A percentile compares a stretch with the other conserved stretches of the same genome.
phyloP scores from a whole-genome alignment of 2,329 filamentous ascomycete genomes.

The Calycina marina region DNA sequence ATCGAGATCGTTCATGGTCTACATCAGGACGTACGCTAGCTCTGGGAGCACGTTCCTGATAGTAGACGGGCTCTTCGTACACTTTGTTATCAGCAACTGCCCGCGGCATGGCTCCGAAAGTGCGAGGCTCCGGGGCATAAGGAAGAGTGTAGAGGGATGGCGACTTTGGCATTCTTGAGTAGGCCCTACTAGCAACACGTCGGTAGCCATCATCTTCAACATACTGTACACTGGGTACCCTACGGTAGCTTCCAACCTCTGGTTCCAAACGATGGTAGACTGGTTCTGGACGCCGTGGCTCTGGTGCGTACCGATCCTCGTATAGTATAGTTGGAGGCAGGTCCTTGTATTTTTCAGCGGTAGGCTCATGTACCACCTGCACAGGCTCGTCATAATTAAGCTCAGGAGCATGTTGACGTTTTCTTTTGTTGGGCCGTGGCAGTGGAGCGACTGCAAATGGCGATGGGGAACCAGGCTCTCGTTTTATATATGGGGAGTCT shows the following conservation, averaged over 20 bases:
- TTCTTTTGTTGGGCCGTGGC: conserved; percentile 40
- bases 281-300: conserved; percentile 13
- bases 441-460: conserved; percentile 39
- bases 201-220: neutral
- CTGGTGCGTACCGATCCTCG: conserved; percentile 14
- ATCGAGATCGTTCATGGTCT: conserved; percentile 34
- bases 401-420: conserved; percentile 31
- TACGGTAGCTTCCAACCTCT: conserved; percentile 16
- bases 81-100: conserved; percentile 15
- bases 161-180: conserved; percentile 15
- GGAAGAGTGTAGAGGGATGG: conserved; percentile 16
- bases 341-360: conserved; percentile 11
- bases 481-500: conserved; percentile 42
- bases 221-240: conserved; percentile 3
- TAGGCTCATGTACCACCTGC: conserved; percentile 8
- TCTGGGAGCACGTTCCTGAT: conserved; percentile 30
- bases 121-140: conserved; percentile 14
- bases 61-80: conserved; percentile 25
- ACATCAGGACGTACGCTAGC: conserved; percentile 34
- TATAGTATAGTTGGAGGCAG: conserved; percentile 6
- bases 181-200: conserved; percentile 8
- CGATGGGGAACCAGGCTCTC: conserved; percentile 49
- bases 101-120: conserved; percentile 16
- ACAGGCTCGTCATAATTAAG: conserved; percentile 29
- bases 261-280: conserved; percentile 16